Evolutionary conservation across 305 asterid species (phyloP).

Genomic region (Euphrasia arctica): DNA sequence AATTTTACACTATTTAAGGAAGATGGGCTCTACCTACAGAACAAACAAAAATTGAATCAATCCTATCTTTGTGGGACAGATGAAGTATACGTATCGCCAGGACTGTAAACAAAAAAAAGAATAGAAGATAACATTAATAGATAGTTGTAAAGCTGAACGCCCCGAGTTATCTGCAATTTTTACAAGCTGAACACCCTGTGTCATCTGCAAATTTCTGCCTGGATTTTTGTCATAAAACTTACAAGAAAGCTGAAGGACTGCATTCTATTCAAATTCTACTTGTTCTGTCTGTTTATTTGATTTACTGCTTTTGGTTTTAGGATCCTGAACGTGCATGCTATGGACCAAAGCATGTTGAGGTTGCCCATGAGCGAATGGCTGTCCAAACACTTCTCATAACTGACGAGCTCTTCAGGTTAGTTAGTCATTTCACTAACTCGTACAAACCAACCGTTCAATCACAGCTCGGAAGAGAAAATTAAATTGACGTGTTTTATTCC

Average conservation of each 20-base stretch:
- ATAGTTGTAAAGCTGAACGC: neutral
- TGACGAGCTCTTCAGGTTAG: constrained; percentile 92
- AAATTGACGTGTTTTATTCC: neutral
- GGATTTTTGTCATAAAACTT: neutral
- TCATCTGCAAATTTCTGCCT: neutral
- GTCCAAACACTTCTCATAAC: constrained; percentile 92
- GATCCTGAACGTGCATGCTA: constrained; percentile 96
- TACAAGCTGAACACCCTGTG: no score
- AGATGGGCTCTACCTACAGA: no score
- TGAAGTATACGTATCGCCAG: no score
- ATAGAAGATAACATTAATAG: no score
- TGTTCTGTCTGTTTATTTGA: neutral
- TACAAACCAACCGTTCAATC: neutral
- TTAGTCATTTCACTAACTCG: neutral
- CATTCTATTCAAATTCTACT: neutral
- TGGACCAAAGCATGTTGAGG: constrained; percentile 98
- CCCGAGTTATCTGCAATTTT: neutral
- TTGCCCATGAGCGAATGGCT: constrained; percentile 97
- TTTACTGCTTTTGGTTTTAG: constrained; percentile 34
- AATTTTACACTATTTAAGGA: no score
- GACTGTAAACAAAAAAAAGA: no score
- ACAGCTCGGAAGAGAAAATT: neutral
- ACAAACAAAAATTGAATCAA: no score
- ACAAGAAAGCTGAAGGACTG: neutral
- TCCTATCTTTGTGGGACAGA: no score